phyloP scores from a whole-genome alignment of 1,139 yeast genomes.

The Pichia sp. region DNA sequence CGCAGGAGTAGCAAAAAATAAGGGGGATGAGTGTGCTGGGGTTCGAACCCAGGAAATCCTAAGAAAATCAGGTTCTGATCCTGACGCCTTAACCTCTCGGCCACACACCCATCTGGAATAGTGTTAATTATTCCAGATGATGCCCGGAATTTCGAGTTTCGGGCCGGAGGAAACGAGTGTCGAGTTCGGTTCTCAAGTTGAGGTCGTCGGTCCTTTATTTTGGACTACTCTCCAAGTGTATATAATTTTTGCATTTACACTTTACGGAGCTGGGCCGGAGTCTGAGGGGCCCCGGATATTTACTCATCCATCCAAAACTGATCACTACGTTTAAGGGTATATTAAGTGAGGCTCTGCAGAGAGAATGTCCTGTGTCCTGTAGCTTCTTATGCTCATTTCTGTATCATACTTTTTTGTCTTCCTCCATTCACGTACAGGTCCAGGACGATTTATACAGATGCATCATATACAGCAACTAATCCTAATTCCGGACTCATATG shows the following conservation, averaged over 20 bases:
- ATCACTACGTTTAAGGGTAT: too few relatives aligned
- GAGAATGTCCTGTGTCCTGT: too few relatives aligned
- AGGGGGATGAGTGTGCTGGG: slow-evolving; percentile 23
- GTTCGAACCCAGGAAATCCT: slow-evolving; percentile 25
- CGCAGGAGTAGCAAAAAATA: slow-evolving; percentile 1
- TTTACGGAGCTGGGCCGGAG: too few relatives aligned
- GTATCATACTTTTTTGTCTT: too few relatives aligned
- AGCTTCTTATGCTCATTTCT: too few relatives aligned
- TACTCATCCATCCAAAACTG: too few relatives aligned
- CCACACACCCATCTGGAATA: slow-evolving; percentile 20
- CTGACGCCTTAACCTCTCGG: slow-evolving; percentile 27
- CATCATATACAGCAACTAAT: too few relatives aligned
- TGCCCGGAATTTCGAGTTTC: background rate
- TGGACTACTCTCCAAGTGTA: background rate
- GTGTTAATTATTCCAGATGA: background rate
- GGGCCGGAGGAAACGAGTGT: background rate
- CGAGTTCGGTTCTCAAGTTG: slow-evolving; percentile 2
- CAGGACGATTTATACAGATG: too few relatives aligned
- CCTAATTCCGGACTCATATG: too few relatives aligned
- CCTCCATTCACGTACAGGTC: too few relatives aligned
- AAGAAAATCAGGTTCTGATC: slow-evolving; percentile 26
- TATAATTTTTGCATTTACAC: background rate
- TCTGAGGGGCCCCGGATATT: too few relatives aligned
- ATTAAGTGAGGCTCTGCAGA: too few relatives aligned
- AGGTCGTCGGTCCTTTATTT: background rate